These are phyloP conservation scores for Davidsoniella neocaledoniae DNA, from an alignment of 2,329 filamentous ascomycete species.

Conservation along the genomic window DNA sequence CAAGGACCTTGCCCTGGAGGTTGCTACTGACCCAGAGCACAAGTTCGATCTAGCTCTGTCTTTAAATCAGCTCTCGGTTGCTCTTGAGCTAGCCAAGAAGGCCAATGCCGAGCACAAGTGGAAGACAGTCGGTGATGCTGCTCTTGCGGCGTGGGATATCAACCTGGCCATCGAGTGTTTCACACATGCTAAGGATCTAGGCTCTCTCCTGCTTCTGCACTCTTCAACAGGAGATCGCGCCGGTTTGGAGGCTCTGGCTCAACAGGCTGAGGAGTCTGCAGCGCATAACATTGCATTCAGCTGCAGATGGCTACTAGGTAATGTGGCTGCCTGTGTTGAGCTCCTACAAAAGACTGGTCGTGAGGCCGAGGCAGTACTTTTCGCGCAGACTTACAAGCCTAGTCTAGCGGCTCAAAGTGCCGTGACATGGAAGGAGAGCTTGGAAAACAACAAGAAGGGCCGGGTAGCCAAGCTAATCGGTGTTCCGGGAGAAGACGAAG, in stretches of 20 bases:
- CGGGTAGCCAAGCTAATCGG: constrained; percentile 74
- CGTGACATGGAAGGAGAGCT: constrained; percentile 59
- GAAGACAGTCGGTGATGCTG: constrained; percentile 92
- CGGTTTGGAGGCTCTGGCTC: constrained; percentile 55
- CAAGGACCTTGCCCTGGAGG: constrained; percentile 86
- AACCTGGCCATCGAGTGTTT: constrained; percentile 86
- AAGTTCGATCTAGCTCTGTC: constrained; percentile 84
- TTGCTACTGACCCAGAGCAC: constrained; percentile 88
- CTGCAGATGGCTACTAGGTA: constrained; percentile 71
- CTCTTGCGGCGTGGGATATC: constrained; percentile 73
- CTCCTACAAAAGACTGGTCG: constrained; percentile 65
- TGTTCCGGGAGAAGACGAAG: constrained; percentile 64
- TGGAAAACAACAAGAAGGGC: constrained; percentile 73
- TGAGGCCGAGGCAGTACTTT: constrained; percentile 71
- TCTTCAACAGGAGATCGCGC: constrained; percentile 66
- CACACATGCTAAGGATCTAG: constrained; percentile 73
- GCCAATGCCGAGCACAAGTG: constrained; percentile 91
- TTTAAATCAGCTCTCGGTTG: constrained; percentile 69
- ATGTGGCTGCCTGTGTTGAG: constrained; percentile 66
- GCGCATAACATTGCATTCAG: constrained; percentile 90
- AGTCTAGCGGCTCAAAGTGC: constrained; percentile 53
- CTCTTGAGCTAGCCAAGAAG: constrained; percentile 64
- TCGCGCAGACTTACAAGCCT: constrained; percentile 91
- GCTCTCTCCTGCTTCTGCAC: constrained; percentile 74
- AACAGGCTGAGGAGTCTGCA: constrained; percentile 57